Evolutionary conservation across 225 moss, liverwort and hornwort genomes (phyloP).

Genomic region (Takakia lepidozioides): DNA sequence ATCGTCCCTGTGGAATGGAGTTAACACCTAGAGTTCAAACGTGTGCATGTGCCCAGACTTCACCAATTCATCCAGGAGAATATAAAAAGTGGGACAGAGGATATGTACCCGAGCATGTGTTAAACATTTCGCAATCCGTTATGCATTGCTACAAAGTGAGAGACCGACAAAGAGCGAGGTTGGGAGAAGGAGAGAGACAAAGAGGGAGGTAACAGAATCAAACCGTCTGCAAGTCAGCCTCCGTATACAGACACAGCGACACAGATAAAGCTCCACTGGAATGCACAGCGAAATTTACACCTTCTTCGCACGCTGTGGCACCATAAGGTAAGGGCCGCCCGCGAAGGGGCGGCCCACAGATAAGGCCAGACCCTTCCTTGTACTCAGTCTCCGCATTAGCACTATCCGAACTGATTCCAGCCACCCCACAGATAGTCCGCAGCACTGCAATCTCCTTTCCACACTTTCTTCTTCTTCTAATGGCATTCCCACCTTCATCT

Average conservation of each 20-base stretch:
- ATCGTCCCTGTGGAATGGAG: too few relatives aligned
- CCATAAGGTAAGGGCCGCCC: conserved; percentile 77
- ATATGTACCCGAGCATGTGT: too few relatives aligned
- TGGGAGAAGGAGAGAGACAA: neutral
- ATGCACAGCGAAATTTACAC: conserved; percentile 82
- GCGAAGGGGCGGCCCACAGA: conserved; percentile 51
- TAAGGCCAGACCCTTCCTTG: conserved; percentile 17
- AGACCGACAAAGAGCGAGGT: conserved; percentile 1
- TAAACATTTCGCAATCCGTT: too few relatives aligned
- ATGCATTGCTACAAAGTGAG: neutral
- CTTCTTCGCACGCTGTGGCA: conserved; percentile 50
- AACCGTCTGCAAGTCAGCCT: conserved; percentile 69
- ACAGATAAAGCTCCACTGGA: conserved; percentile 73
- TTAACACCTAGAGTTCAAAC: too few relatives aligned
- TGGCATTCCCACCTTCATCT: too few relatives aligned
- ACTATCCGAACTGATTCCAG: conserved; percentile 46
- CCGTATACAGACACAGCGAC: conserved; percentile 66
- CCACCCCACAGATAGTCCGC: conserved; percentile 36
- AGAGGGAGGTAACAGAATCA: neutral
- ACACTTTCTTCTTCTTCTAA: too few relatives aligned
- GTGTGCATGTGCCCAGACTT: too few relatives aligned
- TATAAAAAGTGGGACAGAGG: too few relatives aligned
- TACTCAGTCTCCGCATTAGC: conserved; percentile 43
- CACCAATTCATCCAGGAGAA: too few relatives aligned
- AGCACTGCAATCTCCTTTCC: too few relatives aligned